Evolutionary conservation across 164 flowering plant genomes (phyloP).

Genomic region (Warburgia ugandensis): DNA sequence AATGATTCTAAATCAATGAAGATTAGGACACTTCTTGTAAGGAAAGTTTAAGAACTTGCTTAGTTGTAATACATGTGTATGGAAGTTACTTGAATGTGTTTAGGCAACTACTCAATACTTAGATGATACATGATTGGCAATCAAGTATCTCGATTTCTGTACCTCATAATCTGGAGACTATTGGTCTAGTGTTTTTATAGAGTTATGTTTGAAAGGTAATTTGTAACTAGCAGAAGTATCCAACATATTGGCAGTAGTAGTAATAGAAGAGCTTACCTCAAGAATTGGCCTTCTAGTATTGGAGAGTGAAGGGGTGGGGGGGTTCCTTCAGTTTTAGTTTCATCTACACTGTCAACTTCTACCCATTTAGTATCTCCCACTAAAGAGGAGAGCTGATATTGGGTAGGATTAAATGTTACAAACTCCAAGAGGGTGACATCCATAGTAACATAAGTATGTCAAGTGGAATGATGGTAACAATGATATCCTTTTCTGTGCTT

Average conservation of each 20-base stretch:
- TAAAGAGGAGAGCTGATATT: no score
- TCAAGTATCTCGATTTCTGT: not conserved
- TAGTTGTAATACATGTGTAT: no score
- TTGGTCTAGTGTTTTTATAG: not conserved
- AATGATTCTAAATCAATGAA: no score
- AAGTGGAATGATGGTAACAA: not conserved
- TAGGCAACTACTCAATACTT: no score
- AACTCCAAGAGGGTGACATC: no score
- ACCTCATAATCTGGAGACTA: not conserved
- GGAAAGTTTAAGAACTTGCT: no score
- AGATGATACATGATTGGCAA: constrained; percentile 3
- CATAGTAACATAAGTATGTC: not conserved
- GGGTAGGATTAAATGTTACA: no score
- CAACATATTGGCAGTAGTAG: not conserved
- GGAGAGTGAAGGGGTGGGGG: no score
- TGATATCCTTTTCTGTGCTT: not conserved
- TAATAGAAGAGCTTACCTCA: constrained; percentile 2
- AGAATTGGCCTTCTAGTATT: not conserved
- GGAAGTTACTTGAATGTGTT: no score
- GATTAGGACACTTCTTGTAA: no score
- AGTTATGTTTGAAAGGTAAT: constrained; percentile 3
- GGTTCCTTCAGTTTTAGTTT: not conserved
- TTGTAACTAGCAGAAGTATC: not conserved
- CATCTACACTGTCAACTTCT: no score
- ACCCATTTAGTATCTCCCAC: no score